phyloP scores from a whole-genome alignment of 768 basidiomycete genomes.

The Tylopilus balloui region DNA sequence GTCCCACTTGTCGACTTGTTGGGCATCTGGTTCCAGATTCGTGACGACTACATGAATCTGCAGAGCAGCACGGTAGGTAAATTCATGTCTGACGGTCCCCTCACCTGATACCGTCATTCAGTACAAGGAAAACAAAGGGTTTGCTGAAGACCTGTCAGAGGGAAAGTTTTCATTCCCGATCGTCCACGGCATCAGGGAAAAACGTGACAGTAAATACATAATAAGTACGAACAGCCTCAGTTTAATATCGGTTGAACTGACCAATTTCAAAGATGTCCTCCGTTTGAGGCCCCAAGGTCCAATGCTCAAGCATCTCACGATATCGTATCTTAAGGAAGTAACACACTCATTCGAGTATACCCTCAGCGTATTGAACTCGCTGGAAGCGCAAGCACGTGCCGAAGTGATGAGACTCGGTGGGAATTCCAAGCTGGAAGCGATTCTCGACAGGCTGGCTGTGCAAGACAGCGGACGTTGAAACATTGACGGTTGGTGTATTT shows the following conservation, averaged over 20 bases:
- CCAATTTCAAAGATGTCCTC: slow-evolving; percentile 62
- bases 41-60: slow-evolving; percentile 49
- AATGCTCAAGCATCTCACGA: slow-evolving; percentile 75
- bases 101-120: slow-evolving; percentile 28
- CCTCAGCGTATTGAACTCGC: slow-evolving; percentile 53
- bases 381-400: slow-evolving; percentile 61
- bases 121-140: slow-evolving; percentile 84
- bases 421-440: slow-evolving; percentile 55
- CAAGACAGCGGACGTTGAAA: neutral
- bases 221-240: slow-evolving; percentile 60
- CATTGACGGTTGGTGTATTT: neutral
- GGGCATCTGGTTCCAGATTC: slow-evolving; percentile 55
- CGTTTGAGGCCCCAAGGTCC: slow-evolving; percentile 82
- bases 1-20: slow-evolving; percentile 54
- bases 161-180: slow-evolving; percentile 98
- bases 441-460: slow-evolving; percentile 50
- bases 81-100: too few relatives aligned
- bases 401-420: slow-evolving; percentile 79
- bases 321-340: slow-evolving; percentile 67
- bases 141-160: slow-evolving; percentile 91
- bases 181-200: slow-evolving; percentile 81
- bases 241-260: neutral
- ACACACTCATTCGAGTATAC: slow-evolving; percentile 92
- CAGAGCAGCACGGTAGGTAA: slow-evolving; percentile 22
- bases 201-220: slow-evolving; percentile 72